These are phyloP conservation scores for Agaricales sp. DNA, from an alignment of 1,284 basidiomycete genomes.

Conservation along the genomic window DNA sequence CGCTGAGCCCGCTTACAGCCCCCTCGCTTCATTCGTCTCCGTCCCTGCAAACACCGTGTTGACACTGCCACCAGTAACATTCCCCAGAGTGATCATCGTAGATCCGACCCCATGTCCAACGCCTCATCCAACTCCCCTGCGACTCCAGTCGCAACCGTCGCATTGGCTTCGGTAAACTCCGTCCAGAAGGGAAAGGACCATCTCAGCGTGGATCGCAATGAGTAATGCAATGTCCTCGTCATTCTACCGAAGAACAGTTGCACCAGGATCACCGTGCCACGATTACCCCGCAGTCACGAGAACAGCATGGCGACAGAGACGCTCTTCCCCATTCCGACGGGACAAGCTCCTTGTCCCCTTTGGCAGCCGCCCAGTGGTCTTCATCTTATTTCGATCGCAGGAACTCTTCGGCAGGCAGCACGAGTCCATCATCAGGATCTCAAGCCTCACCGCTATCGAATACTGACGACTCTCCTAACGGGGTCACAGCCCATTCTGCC, in stretches of 20 bases:
- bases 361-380: not conserved
- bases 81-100: slow-evolving; percentile 43
- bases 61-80: slow-evolving; percentile 8
- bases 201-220: not conserved
- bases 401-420: not conserved
- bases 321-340: not conserved
- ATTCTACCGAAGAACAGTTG: not conserved
- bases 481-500: slow-evolving; percentile 1
- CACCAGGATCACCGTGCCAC: not conserved
- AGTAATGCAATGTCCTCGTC: not conserved
- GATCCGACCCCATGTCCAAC: slow-evolving; percentile 44
- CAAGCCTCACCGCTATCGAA: not conserved
- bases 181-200: not conserved
- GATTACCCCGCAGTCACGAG: not conserved
- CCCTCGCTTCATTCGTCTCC: slow-evolving; percentile 8
- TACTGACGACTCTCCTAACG: not conserved
- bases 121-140: slow-evolving; percentile 45
- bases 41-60: slow-evolving; percentile 3
- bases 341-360: not conserved
- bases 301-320: not conserved
- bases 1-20: slow-evolving; percentile 6
- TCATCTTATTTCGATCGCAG: not conserved
- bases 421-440: not conserved
- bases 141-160: slow-evolving; percentile 24
- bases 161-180: slow-evolving; percentile 4